Conservation (phyloP, 2,329 filamentous ascomycete genomes). For the Dactylellina sp. region DNA sequence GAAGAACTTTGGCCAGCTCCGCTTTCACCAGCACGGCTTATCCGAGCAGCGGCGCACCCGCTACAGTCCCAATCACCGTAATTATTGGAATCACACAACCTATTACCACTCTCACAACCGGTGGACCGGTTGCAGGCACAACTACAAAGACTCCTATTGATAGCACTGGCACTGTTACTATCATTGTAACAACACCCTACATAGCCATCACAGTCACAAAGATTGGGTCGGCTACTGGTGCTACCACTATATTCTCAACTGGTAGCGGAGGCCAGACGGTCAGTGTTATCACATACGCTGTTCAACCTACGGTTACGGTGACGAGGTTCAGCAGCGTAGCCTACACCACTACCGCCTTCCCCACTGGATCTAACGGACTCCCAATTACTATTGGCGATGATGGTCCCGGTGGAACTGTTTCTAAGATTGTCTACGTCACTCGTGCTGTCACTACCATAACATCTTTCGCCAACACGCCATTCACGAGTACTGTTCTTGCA, state of each 20-base stretch:
- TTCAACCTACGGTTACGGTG: slow-evolving; percentile 5
- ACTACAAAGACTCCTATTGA: not conserved
- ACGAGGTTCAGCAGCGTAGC: not conserved
- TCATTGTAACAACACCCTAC: not conserved
- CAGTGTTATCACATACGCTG: slow-evolving; percentile 1
- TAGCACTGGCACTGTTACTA: not conserved
- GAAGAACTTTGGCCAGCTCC: not conserved
- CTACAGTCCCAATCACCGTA: not conserved
- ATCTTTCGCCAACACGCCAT: not conserved
- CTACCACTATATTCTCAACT: slow-evolving; percentile 6
- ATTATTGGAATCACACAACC: not conserved
- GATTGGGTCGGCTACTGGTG: not conserved
- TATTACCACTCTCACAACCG: not conserved
- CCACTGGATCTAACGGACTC: not conserved
- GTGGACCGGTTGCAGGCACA: not conserved
- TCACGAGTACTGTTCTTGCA: no score
- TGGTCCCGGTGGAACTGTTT: slow-evolving; percentile 10
- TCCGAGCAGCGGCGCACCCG: not conserved
- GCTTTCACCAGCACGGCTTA: not conserved
- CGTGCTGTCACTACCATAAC: slow-evolving; percentile 2
- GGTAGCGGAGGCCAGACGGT: not conserved
- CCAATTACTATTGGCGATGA: slow-evolving; percentile 9
- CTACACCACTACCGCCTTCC: slow-evolving; percentile 1
- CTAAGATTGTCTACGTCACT: not conserved
- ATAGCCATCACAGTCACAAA: not conserved